Evolutionary conservation across 345 rosid genomes (phyloP), one percentile per base, ranked within the genome.

Genomic region (Noccaea caerulescens): DNA sequence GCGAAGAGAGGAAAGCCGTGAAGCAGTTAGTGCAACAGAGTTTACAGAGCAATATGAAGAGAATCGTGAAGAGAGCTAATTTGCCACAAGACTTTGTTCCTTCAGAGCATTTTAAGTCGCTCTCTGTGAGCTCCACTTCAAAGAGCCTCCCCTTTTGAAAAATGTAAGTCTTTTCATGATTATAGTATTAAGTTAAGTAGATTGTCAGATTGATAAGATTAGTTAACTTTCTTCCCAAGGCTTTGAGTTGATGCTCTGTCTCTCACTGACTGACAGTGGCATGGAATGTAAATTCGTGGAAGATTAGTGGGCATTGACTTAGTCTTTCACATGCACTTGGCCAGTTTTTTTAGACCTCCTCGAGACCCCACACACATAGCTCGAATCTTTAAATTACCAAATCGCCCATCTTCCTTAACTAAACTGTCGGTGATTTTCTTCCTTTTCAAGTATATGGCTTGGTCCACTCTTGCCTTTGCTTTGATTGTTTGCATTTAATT

Each of bases 81-180:
- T 79, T 94, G 81, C 99, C 97, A 3, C 99, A 91, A 80, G 97
- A 89, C 72, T 94, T 91, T 66, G 96, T 84, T 53, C 96, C 97
- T 50, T 91, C 97, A 0, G 99, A 94, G 61, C 96, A 91, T 80
- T 86, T 91, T 56, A 91, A 91, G 82, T 83, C 93, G 36, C 89
- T 94, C 73, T 85, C 95, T 11, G 8, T 83, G 45, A 91, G 90
- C 78, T 83, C 93, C 58, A 94, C 99, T 73, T 94, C 99, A 45
- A 94, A 94, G 81, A 94, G 99, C 65, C 81, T 94, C 23, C 97
- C 99, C 13, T 94, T 94, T 78, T 94, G 84, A 85, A 45, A 45
- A 73, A 44, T 32, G 80, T 70, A 70, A 76, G 76, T 70, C 60
- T 54, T 54, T 69, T 69, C 6, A 30, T 61, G 32, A 54, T 25